phyloP scores from a whole-genome alignment of 305 asterid genomes.

The Salvia sclarea region DNA sequence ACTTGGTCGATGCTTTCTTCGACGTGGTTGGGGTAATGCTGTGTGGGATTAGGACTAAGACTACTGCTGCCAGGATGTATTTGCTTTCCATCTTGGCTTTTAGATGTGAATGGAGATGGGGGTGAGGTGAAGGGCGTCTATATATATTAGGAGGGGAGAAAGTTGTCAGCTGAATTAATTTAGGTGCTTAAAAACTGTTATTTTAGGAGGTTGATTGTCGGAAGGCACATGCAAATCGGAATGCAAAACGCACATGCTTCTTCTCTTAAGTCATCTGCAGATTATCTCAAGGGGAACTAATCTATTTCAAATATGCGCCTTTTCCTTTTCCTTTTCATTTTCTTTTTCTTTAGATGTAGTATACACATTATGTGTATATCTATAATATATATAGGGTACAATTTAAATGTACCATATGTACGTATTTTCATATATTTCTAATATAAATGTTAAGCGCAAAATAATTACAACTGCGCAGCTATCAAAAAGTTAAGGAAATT shows the following conservation, averaged over 20 bases:
- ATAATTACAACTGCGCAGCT: too few species aligned
- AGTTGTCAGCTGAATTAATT: neutral
- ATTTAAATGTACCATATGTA: too few species aligned
- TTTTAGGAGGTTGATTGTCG: neutral
- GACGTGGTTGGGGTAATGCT: neutral
- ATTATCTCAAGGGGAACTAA: neutral
- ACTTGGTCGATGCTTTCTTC: slow-evolving; percentile 31
- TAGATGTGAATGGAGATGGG: neutral
- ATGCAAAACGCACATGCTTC: slow-evolving; percentile 18
- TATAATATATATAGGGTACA: too few species aligned
- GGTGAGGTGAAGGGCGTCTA: neutral
- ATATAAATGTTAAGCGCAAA: too few species aligned
- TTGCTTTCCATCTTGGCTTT: neutral
- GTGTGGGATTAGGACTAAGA: slow-evolving; percentile 25
- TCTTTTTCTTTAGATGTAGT: neutral
- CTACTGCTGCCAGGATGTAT: slow-evolving; percentile 5
- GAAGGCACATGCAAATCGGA: slow-evolving; percentile 38
- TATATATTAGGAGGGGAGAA: neutral
- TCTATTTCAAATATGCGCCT: neutral
- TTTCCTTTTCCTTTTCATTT: too few species aligned
- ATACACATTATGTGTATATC: too few species aligned
- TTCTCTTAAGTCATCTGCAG: neutral
- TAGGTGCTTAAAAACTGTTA: neutral
- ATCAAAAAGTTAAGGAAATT: too few species aligned
- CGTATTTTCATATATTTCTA: too few species aligned